These are phyloP conservation scores for Mycosphaerella arachidis DNA, from an alignment of 2,329 filamentous ascomycete species.

Conservation along the genomic window DNA sequence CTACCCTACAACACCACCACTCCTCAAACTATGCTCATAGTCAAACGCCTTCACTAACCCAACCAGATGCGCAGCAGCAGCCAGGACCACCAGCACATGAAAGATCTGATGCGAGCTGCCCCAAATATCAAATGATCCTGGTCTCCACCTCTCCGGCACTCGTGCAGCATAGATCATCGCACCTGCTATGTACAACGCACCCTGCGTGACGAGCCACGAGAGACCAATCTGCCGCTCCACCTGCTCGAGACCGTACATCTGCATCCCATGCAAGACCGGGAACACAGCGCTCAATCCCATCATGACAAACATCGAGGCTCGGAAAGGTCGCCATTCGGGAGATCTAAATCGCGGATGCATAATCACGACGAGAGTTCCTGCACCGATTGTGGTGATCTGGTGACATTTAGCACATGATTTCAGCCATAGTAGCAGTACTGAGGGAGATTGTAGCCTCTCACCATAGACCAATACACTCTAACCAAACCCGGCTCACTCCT, in stretches of 20 bases:
- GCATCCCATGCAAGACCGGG: constrained; percentile 73
- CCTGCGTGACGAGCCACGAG: constrained; percentile 74
- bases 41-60: constrained; percentile 83
- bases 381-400: constrained; percentile 72
- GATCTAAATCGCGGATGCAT: constrained; percentile 80
- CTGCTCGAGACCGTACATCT: constrained; percentile 60
- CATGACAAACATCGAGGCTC: constrained; percentile 82
- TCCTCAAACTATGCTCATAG: constrained; percentile 58
- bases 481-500: constrained; percentile 64
- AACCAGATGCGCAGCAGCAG: constrained; percentile 74
- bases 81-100: constrained; percentile 80
- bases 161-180: constrained; percentile 81
- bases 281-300: constrained; percentile 81
- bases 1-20: neutral
- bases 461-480: constrained; percentile 69
- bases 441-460: constrained; percentile 38
- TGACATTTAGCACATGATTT: constrained; percentile 1
- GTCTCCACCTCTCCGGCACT: constrained; percentile 74
- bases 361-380: constrained; percentile 72
- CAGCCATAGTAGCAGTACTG: constrained; percentile 71
- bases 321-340: constrained; percentile 75
- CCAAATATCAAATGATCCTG: constrained; percentile 81
- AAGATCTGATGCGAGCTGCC: constrained; percentile 96
- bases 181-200: constrained; percentile 77
- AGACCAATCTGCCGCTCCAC: constrained; percentile 73